Evolutionary conservation across 148 eudicot species (phyloP), one percentile per base, ranked within the genome.

Genomic region (Polygonum aviculare): DNA sequence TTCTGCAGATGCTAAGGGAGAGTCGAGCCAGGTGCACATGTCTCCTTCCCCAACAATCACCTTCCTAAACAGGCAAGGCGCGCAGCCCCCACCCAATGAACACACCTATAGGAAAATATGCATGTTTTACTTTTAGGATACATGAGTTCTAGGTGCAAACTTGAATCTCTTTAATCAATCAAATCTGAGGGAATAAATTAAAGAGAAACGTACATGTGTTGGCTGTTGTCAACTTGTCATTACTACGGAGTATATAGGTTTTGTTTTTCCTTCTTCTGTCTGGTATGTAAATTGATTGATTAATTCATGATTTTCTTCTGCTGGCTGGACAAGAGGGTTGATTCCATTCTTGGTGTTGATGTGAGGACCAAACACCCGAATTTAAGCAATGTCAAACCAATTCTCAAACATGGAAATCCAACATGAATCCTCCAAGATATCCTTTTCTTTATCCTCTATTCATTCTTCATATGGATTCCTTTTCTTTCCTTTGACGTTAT

Each of bases 21-120:
- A 75, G 11, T 12, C 48, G 69, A 57, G 77, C 77, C 9, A 75
- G 49, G 35, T 75, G 77, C 77, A 38, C 12, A 48, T 75, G 77
- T 40, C 40, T 38, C 31, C 38, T 12, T 22, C 5, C 12, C 47
- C 69, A 55, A 14, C 18, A 75, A 14, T 75, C 45, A 38, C 77
- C 22, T 12, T 55, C 49, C 12, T 39, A 41, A 75, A 54, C 60
- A 18, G n/a, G 60, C 60, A 54, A 54, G n/a, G 59, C 22, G n/a
- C n/a, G n/a, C n/a, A 8, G n/a, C 21, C 21, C 21, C 31, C 31
- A 26, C 31, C 31, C 31, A 26, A 26, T 26, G 31, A 52, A 54
- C 19, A n/a, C 22, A 19, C 26, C 60, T 21, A 54, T 54, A 54
- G 7, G 7, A 54, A 15, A 18, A 50, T n/a, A n/a, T 54, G 60